Conservation (phyloP, 2,329 filamentous ascomycete species). For the Akanthomyces dipterigenus region DNA sequence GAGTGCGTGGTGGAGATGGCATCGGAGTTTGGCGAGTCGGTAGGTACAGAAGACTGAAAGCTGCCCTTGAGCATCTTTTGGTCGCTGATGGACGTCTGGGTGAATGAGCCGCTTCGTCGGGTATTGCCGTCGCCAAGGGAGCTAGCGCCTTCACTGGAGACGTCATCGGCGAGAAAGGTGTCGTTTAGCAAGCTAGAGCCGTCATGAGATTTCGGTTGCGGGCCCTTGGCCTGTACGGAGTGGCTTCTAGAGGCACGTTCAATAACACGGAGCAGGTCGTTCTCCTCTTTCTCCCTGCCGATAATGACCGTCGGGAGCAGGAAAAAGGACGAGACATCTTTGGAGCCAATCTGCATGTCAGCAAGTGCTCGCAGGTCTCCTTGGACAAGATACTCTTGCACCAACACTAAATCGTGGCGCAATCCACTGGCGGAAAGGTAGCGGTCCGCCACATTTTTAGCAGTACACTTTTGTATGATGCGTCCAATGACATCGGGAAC, state of each 20-base stretch:
- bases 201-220: conserved; percentile 43
- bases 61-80: conserved; percentile 30
- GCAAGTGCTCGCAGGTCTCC: conserved; percentile 66
- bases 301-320: conserved; percentile 77
- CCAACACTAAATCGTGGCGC: conserved; percentile 68
- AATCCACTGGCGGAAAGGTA: conserved; percentile 87
- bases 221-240: conserved; percentile 35
- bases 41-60: conserved; percentile 36
- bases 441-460: conserved; percentile 78
- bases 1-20: conserved; percentile 42
- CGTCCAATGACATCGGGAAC: conserved; percentile 74
- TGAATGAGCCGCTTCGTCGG: conserved; percentile 43
- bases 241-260: conserved; percentile 68
- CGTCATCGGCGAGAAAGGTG: conserved; percentile 39
- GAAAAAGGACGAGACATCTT: conserved; percentile 88
- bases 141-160: conserved; percentile 54
- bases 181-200: conserved; percentile 48
- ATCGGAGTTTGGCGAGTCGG: conserved; percentile 36
- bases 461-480: conserved; percentile 87
- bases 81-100: conserved; percentile 37
- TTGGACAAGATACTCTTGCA: conserved; percentile 67
- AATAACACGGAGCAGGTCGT: conserved; percentile 65
- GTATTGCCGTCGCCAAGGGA: conserved; percentile 45
- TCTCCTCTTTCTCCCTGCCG: conserved; percentile 66
- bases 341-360: conserved; percentile 70